Base-by-base conservation (phyloP, 192 early-diverging fungal genomes). In the Geosiphon pyriformis region DNA sequence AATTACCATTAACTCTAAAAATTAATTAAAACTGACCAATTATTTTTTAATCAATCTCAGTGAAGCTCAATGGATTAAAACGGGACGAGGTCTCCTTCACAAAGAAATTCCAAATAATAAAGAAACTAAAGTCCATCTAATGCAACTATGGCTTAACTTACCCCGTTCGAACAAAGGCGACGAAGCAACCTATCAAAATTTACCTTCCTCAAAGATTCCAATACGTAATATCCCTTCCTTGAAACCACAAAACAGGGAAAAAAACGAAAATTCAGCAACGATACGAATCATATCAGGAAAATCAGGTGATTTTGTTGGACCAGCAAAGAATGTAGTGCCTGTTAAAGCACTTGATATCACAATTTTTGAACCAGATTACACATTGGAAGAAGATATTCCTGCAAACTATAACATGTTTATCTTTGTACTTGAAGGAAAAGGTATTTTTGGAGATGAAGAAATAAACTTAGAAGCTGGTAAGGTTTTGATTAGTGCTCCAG, bases 101-200 rank as follows among this genome's bases (percentile, higher is more conserved):
- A 75, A 78, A 10, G 85, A 87, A 66, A 80, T 65, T 42, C 74
- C 78, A 11, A 72, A 70, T 58, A 72, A 71, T 46, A 61, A 75
- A 25, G 62, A 70, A 20, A 82, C 78, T 17, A 64, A 70, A 3
- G 70, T 70, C 27, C 69, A 74, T 50, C 74, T 72, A 17, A 64
- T 87, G 0, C 88, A 89, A 64, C 78, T 88, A 26, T 89, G 88
- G 88, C 73, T 89, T 50, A 89, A 89, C 71, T 73, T 89, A 2
- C 85, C 86, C n/a, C 65, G 67, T 30, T 55, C 63, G 47, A 51
- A 75, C 65, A 88, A 88, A 70, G 82, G 85, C 80, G 71, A 80
- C 33, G 66, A 80, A 15, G 83, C 86, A 1, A 68, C 70, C 18
- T 80, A 76, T 57, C 75, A 80, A 29, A 70, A 74, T 15, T 30